Conservation (phyloP, 306 rosid genomes). For the Corylus avellana region DNA sequence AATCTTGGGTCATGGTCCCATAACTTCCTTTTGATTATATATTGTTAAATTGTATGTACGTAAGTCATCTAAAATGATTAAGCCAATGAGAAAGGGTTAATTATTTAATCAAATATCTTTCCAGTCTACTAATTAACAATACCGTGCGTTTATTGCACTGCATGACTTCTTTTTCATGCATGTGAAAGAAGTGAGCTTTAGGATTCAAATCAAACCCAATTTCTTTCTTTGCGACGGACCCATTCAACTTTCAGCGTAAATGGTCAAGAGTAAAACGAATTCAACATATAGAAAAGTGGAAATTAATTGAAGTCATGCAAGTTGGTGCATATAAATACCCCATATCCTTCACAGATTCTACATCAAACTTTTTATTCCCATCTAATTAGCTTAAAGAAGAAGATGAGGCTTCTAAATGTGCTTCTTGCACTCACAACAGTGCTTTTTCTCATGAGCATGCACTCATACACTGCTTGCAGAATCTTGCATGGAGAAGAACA, state of each 20-base stretch:
- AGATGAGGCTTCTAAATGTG: not conserved
- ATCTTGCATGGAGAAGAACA: not conserved
- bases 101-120: too few relatives aligned
- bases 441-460: not conserved
- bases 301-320: not conserved
- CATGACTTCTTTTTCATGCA: not conserved
- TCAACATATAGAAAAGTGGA: not conserved
- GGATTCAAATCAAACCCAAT: not conserved
- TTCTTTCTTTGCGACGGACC: not conserved
- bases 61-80: too few relatives aligned
- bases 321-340: not conserved
- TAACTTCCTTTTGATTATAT: not conserved
- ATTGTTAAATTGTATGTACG: too few relatives aligned
- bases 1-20: too few relatives aligned
- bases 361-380: not conserved
- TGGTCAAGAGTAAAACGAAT: not conserved
- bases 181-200: not conserved
- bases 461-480: not conserved
- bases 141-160: too few relatives aligned
- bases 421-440: not conserved
- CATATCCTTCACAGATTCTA: not conserved
- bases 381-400: not conserved
- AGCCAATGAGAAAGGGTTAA: too few relatives aligned
- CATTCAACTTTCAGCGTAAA: not conserved
- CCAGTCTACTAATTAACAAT: too few relatives aligned